Evolutionary conservation across 495 filamentous ascomycete genomes (phyloP).

Genomic region (Aspergillus saccharolyticus): DNA sequence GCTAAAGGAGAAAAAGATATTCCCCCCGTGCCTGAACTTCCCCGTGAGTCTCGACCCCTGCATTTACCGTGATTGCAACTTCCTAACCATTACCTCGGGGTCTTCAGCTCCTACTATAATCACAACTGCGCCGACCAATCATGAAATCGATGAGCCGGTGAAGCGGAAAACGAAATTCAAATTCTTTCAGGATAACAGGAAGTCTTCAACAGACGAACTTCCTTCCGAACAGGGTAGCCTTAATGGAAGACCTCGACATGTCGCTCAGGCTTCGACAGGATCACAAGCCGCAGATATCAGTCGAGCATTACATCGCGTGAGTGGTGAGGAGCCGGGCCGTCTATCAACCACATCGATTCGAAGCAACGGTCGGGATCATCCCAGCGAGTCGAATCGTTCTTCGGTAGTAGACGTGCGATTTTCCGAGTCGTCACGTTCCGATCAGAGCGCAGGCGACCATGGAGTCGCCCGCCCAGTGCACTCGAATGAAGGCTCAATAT

Average conservation of each 20-base stretch:
- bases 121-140: constrained; percentile 81
- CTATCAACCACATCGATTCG: constrained; percentile 47
- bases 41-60: constrained; percentile 48
- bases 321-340: constrained; percentile 65
- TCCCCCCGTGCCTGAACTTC: constrained; percentile 72
- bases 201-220: constrained; percentile 33
- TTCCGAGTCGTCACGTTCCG: constrained; percentile 90
- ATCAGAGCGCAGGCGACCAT: constrained; percentile 76
- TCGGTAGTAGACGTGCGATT: constrained; percentile 68
- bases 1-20: constrained; percentile 56
- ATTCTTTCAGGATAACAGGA: constrained; percentile 28
- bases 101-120: constrained; percentile 79
- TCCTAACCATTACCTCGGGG: neutral
- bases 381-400: constrained; percentile 59
- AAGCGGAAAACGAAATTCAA: constrained; percentile 47
- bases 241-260: constrained; percentile 18
- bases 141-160: constrained; percentile 44
- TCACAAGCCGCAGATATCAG: constrained; percentile 36
- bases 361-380: constrained; percentile 53
- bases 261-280: constrained; percentile 28
- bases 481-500: constrained; percentile 33
- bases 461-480: constrained; percentile 41
- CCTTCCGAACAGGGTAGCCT: constrained; percentile 14
- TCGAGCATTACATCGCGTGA: constrained; percentile 46
- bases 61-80: neutral